Conservation (phyloP, 2,329 filamentous ascomycete genomes). For the Penicillium capsulatum region DNA sequence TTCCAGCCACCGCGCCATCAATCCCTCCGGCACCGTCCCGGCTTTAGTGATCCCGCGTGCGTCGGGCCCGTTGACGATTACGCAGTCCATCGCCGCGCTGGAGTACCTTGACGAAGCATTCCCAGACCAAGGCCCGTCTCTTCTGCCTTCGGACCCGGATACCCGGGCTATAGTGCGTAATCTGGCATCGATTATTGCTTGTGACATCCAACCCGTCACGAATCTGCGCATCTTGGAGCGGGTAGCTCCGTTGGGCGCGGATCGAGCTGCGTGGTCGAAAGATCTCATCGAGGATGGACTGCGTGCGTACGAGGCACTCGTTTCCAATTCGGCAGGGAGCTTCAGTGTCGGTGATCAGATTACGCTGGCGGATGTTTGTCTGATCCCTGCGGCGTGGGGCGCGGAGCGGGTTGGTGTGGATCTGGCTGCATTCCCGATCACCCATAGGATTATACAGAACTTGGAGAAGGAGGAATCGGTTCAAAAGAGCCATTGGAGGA, state of each 20-base stretch:
- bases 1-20: constrained; percentile 45
- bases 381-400: constrained; percentile 57
- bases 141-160: constrained; percentile 48
- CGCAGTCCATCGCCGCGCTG: constrained; percentile 57
- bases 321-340: constrained; percentile 40
- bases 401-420: constrained; percentile 55
- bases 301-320: constrained; percentile 51
- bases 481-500: constrained; percentile 50
- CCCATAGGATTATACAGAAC: constrained; percentile 45
- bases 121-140: constrained; percentile 38
- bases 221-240: constrained; percentile 53
- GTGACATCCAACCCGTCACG: constrained; percentile 59
- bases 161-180: constrained; percentile 51
- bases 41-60: constrained; percentile 45
- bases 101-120: constrained; percentile 59
- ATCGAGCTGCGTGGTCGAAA: constrained; percentile 49
- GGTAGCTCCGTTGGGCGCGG: constrained; percentile 45
- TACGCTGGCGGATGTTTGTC: constrained; percentile 56
- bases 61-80: constrained; percentile 39
- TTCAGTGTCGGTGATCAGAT: constrained; percentile 56
- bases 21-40: constrained; percentile 55
- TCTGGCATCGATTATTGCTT: constrained; percentile 52
- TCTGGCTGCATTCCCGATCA: constrained; percentile 46
- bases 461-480: constrained; percentile 51
- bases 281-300: constrained; percentile 53